A percentile compares a stretch with the other conserved stretches of the same genome.
Evolutionary conservation across 352 stramenopile species (phyloP).

Genomic region (Phytophthora cactorum): DNA sequence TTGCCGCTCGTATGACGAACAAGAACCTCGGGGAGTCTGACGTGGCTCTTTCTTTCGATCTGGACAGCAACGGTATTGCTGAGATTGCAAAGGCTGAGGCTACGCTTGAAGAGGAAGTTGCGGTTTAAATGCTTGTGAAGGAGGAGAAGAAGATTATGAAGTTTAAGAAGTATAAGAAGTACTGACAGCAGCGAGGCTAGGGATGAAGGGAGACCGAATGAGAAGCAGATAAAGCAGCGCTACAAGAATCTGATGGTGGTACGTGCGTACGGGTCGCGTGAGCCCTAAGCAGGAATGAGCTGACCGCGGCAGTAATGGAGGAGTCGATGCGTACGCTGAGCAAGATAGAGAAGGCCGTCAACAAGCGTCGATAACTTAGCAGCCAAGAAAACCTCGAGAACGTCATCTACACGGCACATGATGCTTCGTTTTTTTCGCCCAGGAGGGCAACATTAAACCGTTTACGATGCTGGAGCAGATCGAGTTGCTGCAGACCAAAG

Average conservation of each 20-base stretch:
- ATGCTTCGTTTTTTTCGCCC: constrained; percentile 66
- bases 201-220: constrained; percentile 52
- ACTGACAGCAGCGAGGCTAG: constrained; percentile 37
- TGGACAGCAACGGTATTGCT: constrained; percentile 93
- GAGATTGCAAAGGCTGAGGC: constrained; percentile 94
- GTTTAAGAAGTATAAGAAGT: constrained; percentile 46
- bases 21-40: constrained; percentile 93
- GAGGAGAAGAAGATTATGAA: constrained; percentile 67
- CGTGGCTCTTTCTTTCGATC: constrained; percentile 94
- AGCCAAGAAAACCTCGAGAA: constrained; percentile 93
- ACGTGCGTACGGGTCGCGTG: constrained; percentile 40
- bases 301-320: constrained; percentile 68
- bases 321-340: constrained; percentile 69
- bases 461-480: constrained; percentile 89
- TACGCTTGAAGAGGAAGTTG: constrained; percentile 86
- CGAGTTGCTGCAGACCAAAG: constrained; percentile 70
- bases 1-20: constrained; percentile 86
- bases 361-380: constrained; percentile 73
- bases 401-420: constrained; percentile 94
- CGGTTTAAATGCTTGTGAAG: constrained; percentile 71
- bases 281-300: constrained; percentile 44
- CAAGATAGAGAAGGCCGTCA: constrained; percentile 78
- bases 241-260: constrained; percentile 75
- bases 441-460: constrained; percentile 82
- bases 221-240: constrained; percentile 92